These are phyloP conservation scores for Chrysosporium queenslandicum DNA, from an alignment of 2,329 filamentous ascomycete species.

Conservation along the genomic window DNA sequence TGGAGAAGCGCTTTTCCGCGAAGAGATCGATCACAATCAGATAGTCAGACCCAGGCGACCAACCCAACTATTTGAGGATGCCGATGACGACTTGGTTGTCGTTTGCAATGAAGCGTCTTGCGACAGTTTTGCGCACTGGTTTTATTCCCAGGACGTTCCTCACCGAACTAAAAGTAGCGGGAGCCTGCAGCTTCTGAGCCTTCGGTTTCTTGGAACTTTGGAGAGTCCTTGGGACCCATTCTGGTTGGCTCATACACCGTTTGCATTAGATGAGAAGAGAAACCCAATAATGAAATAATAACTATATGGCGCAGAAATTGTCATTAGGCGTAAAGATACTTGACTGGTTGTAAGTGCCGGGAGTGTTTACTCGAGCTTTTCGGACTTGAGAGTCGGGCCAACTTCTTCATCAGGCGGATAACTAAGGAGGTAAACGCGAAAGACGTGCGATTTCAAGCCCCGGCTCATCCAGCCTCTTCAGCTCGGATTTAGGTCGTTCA, in stretches of 20 bases:
- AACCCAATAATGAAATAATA: background rate
- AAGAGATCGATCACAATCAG: background rate
- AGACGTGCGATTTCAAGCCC: too few species aligned
- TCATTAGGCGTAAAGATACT: too few species aligned
- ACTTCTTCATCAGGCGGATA: too few species aligned
- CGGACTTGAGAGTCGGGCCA: too few species aligned
- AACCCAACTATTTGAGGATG: background rate
- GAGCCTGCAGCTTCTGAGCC: background rate
- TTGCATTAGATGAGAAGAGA: background rate
- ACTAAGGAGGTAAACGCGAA: too few species aligned
- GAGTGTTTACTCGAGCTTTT: too few species aligned
- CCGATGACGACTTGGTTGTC: background rate
- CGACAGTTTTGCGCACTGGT: slow-evolving; percentile 2
- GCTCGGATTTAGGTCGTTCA: too few species aligned
- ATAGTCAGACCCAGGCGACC: too few species aligned
- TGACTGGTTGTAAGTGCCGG: too few species aligned
- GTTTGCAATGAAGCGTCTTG: background rate
- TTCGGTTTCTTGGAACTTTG: slow-evolving; percentile 5
- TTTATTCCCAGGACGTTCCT: background rate
- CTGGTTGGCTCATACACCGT: slow-evolving; percentile 2
- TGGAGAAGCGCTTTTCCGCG: background rate
- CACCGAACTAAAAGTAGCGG: background rate
- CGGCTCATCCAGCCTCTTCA: too few species aligned
- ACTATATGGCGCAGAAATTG: too few species aligned
- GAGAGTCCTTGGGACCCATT: background rate